Evolutionary conservation across 2,329 filamentous ascomycete genomes (phyloP).

Genomic region (Claviceps citrina): DNA sequence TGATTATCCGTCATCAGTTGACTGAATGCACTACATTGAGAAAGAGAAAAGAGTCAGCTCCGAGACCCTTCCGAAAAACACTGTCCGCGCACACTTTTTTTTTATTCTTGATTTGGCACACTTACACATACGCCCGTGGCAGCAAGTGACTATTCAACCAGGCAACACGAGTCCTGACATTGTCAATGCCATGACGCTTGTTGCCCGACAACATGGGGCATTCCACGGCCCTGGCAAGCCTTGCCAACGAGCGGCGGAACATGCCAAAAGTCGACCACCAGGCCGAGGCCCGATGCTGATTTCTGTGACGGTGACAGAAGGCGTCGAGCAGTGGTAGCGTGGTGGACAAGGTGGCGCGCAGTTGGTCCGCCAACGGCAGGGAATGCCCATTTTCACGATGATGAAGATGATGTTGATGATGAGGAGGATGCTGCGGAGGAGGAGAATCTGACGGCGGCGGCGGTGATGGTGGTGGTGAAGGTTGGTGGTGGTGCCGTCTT

Average conservation of each 20-base stretch:
- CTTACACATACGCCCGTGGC: slow-evolving; percentile 23
- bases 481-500: too few species aligned
- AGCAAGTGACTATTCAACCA: slow-evolving; percentile 19
- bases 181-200: slow-evolving; percentile 1
- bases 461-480: neutral
- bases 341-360: slow-evolving; percentile 20
- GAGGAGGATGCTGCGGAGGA: too few species aligned
- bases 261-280: slow-evolving; percentile 68
- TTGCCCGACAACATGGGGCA: neutral
- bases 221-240: slow-evolving; percentile 26
- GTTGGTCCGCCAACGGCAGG: slow-evolving; percentile 5
- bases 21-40: slow-evolving; percentile 40
- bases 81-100: too few species aligned
- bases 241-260: slow-evolving; percentile 49
- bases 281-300: slow-evolving; percentile 66
- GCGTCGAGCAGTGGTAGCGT: slow-evolving; percentile 47
- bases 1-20: slow-evolving; percentile 57
- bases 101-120: too few species aligned
- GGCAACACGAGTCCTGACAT: slow-evolving; percentile 11
- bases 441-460: neutral
- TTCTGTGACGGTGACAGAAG: slow-evolving; percentile 71
- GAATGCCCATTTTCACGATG: neutral
- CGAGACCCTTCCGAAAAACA: too few species aligned
- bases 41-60: neutral
- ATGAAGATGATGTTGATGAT: too few species aligned